A percentile compares a stretch with the other conserved stretches of the same genome.
Evolutionary conservation across 192 early-diverging fungal genomes (phyloP).

Genomic region (Entomortierella chlamydospora): DNA sequence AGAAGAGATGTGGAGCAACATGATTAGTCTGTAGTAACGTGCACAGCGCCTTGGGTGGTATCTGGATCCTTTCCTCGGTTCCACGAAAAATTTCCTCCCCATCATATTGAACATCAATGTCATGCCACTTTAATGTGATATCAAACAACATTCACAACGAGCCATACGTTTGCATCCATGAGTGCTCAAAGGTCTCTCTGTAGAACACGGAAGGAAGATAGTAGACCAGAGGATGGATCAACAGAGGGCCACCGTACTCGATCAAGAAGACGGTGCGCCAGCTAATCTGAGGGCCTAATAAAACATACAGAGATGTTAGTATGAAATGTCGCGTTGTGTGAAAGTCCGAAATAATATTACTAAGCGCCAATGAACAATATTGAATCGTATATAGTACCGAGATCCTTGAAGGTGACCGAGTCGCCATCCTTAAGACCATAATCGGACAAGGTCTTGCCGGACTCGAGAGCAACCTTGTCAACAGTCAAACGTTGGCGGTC

Average conservation of each 20-base stretch:
- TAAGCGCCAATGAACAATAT: no score
- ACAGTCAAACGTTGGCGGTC: conserved; percentile 85
- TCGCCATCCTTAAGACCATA: conserved; percentile 74
- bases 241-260: conserved; percentile 92
- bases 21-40: no score
- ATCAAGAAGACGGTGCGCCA: conserved; percentile 95
- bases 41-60: no score
- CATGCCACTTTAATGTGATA: neutral
- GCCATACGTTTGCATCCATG: conserved; percentile 73
- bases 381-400: conserved; percentile 48
- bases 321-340: no score
- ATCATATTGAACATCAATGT: neutral
- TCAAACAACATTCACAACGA: neutral
- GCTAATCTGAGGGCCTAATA: conserved; percentile 90
- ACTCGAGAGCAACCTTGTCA: conserved; percentile 70
- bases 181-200: conserved; percentile 72
- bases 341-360: no score
- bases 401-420: conserved; percentile 75
- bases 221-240: conserved; percentile 90
- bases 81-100: neutral
- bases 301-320: no score
- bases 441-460: conserved; percentile 67
- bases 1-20: neutral
- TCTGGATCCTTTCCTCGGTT: neutral
- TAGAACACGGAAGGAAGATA: conserved; percentile 78